Percentiles rank a stretch among this genome's conserved stretches.
phyloP scores from a whole-genome alignment of 2,329 filamentous ascomycete species.

The Alternaria alternata region DNA sequence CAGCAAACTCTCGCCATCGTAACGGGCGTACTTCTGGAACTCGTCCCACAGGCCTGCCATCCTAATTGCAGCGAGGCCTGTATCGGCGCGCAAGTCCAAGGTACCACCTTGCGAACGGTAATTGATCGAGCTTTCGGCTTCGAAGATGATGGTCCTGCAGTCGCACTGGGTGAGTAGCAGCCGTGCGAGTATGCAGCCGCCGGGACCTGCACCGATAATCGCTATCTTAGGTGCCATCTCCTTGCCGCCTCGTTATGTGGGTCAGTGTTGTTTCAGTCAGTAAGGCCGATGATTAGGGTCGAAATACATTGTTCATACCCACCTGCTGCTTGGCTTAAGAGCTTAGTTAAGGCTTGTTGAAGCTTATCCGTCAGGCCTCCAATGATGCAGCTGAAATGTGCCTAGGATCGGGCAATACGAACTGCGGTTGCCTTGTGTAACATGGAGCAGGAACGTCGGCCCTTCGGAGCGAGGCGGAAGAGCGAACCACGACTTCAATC shows the following conservation, averaged over 20 bases:
- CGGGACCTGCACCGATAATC: conserved; percentile 52
- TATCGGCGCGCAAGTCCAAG: conserved; percentile 62
- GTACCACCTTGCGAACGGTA: conserved; percentile 54
- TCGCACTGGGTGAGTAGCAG: conserved; percentile 56
- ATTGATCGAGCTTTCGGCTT: conserved; percentile 43
- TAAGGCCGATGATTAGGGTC: neutral
- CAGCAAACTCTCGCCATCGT: conserved; percentile 54
- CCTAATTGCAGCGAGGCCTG: conserved; percentile 61
- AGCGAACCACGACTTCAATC: too few relatives aligned
- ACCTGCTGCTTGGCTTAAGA: neutral
- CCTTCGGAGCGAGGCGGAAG: neutral
- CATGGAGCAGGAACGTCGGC: neutral
- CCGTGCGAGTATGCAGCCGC: conserved; percentile 61
- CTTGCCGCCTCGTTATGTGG: neutral
- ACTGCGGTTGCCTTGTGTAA: neutral
- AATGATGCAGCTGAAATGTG: neutral
- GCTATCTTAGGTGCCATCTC: conserved; percentile 42
- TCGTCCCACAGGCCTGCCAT: conserved; percentile 60
- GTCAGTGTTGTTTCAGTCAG: neutral
- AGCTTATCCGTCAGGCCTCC: neutral
- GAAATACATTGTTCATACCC: neutral
- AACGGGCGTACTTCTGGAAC: conserved; percentile 55
- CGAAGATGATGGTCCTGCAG: conserved; percentile 60
- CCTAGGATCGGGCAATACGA: neutral
- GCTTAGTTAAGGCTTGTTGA: neutral